A percentile compares a stretch with the other conserved stretches of the same genome.
Evolutionary conservation across 352 stramenopile species (phyloP).

Genomic region (Aphanomyces cochlioides): DNA sequence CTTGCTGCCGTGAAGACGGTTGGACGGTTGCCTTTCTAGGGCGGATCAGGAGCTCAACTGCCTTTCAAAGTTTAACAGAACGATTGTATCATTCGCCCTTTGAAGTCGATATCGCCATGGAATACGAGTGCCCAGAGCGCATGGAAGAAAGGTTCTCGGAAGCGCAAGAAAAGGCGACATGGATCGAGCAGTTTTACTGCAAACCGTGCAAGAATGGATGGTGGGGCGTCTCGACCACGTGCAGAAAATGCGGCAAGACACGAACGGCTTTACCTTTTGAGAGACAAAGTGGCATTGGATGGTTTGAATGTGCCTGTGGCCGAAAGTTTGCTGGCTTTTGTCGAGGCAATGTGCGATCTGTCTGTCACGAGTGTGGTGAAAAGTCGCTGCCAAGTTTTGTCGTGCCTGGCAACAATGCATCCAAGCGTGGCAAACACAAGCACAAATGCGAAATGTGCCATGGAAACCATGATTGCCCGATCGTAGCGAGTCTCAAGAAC

Average conservation of each 20-base stretch:
- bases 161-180: neutral
- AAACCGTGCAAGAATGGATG: neutral
- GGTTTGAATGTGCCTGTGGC: conserved; percentile 10
- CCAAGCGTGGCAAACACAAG: neutral
- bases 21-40: no score
- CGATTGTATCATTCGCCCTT: no score
- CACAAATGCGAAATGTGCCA: neutral
- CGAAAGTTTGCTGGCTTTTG: conserved; percentile 20
- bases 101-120: no score
- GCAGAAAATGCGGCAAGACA: conserved; percentile 1
- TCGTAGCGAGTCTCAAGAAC: neutral
- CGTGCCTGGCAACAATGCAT: neutral
- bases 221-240: conserved; percentile 3
- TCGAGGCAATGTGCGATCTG: conserved; percentile 3
- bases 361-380: neutral
- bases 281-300: neutral
- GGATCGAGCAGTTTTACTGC: conserved; percentile 4
- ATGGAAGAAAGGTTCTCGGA: neutral
- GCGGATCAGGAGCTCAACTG: no score
- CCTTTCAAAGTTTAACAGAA: no score
- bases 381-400: neutral
- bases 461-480: neutral
- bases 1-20: no score
- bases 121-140: no score
- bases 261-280: neutral